Conservation (phyloP, 345 rosid genomes). For the Hypericum perforatum region DNA sequence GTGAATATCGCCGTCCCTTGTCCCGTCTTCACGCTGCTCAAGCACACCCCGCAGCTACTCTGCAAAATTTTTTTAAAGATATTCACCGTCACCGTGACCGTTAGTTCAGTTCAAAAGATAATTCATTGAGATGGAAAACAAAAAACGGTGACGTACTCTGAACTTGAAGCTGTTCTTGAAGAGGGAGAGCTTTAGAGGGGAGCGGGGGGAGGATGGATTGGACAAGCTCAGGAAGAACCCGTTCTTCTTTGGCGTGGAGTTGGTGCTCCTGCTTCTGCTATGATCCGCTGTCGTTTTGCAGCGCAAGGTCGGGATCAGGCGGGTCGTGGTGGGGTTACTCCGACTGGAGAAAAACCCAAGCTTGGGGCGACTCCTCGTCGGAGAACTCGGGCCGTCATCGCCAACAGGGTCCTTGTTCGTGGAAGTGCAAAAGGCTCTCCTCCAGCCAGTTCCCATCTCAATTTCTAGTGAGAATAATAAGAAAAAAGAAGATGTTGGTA, state of each 20-base stretch:
- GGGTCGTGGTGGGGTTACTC: slow-evolving; percentile 67
- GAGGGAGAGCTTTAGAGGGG: slow-evolving; percentile 22
- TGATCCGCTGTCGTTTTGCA: slow-evolving; percentile 31
- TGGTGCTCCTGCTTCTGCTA: slow-evolving; percentile 7
- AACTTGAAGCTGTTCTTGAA: slow-evolving; percentile 27
- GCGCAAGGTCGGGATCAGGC: slow-evolving; percentile 37
- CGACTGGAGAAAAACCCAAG: slow-evolving; percentile 41
- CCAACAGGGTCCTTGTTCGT: slow-evolving; percentile 48
- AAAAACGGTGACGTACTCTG: slow-evolving; percentile 12
- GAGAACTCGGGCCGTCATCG: slow-evolving; percentile 30
- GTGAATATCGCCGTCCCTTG: slow-evolving; percentile 28
- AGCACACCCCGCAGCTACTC: slow-evolving; percentile 27
- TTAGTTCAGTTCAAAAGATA: neutral
- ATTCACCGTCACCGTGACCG: no score
- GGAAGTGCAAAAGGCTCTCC: slow-evolving; percentile 89
- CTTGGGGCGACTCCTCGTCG: slow-evolving; percentile 47
- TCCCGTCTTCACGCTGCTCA: slow-evolving; percentile 26
- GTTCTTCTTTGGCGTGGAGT: slow-evolving; percentile 9
- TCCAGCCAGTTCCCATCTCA: slow-evolving; percentile 87
- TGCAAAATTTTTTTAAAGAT: no score
- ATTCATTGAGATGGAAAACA: neutral
- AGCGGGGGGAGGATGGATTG: slow-evolving; percentile 23
- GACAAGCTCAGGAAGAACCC: slow-evolving; percentile 4
- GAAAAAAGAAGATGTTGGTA: no score
- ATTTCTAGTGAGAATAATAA: no score